Evolutionary conservation across 129 eudicot genomes (phyloP).

Genomic region (Cynara cardunculus): DNA sequence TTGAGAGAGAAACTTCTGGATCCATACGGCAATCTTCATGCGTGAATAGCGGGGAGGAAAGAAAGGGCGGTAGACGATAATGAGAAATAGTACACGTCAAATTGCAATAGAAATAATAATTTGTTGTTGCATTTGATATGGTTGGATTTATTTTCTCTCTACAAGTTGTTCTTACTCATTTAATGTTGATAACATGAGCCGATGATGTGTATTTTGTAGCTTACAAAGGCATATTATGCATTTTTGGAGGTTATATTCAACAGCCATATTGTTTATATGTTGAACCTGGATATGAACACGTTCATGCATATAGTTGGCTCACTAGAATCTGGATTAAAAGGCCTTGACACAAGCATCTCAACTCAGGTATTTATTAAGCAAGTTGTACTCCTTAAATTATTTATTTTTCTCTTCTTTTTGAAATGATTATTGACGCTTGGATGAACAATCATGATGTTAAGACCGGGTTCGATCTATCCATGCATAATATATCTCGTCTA

Average conservation of each 20-base stretch:
- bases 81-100: background rate
- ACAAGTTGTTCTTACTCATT: background rate
- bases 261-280: conserved; percentile 73
- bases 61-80: too few relatives aligned
- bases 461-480: background rate
- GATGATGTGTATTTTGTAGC: conserved; percentile 42
- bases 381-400: background rate
- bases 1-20: background rate
- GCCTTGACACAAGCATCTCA: conserved; percentile 81
- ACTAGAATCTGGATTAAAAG: conserved; percentile 93
- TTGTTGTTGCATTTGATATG: background rate
- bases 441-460: background rate
- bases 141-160: background rate
- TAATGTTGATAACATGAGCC: background rate
- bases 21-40: too few relatives aligned
- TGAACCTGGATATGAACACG: conserved; percentile 71
- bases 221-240: conserved; percentile 86
- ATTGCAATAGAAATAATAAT: background rate
- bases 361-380: conserved; percentile 63
- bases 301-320: conserved; percentile 90
- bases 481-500: background rate
- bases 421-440: background rate
- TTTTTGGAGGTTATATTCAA: conserved; percentile 89
- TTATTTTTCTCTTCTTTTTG: background rate
- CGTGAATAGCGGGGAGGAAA: too few relatives aligned